These are phyloP conservation scores for Talaromyces piceae DNA, from an alignment of 2,329 filamentous ascomycete species.

Conservation along the genomic window DNA sequence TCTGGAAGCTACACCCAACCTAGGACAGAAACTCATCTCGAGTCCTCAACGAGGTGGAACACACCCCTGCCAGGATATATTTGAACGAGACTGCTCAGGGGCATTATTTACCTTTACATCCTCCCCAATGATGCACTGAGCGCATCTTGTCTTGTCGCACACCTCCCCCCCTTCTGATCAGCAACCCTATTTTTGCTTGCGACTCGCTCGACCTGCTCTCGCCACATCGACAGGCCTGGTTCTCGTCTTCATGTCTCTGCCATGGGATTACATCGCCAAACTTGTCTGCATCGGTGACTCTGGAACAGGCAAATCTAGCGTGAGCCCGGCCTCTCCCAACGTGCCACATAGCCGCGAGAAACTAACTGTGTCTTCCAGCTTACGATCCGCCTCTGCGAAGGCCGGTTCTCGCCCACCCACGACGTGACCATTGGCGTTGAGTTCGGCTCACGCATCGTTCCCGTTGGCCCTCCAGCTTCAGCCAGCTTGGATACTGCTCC, in stretches of 20 bases:
- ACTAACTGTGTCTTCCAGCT: constrained; percentile 45
- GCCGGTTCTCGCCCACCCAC: constrained; percentile 87
- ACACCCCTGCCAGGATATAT: background rate
- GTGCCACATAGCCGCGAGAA: background rate
- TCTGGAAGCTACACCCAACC: too few relatives aligned
- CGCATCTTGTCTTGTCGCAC: background rate
- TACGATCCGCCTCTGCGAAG: constrained; percentile 92
- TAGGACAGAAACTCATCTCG: too few relatives aligned
- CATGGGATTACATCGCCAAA: constrained; percentile 99
- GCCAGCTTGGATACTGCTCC: constrained; percentile 48
- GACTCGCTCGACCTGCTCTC: background rate
- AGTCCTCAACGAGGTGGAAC: too few relatives aligned
- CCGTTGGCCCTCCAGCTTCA: constrained; percentile 75
- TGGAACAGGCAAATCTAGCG: constrained; percentile 85
- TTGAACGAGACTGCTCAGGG: background rate
- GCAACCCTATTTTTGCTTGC: background rate
- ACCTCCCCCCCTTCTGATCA: too few relatives aligned
- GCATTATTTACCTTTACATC: background rate
- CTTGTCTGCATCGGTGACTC: constrained; percentile 96
- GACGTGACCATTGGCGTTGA: constrained; percentile 97
- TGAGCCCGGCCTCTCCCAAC: constrained; percentile 28
- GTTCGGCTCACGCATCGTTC: constrained; percentile 87
- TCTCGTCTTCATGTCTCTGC: constrained; percentile 41
- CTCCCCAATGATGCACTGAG: background rate
- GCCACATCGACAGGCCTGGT: background rate